These are phyloP conservation scores for Bullera alba DNA, from an alignment of 768 basidiomycete species.

Conservation along the genomic window DNA sequence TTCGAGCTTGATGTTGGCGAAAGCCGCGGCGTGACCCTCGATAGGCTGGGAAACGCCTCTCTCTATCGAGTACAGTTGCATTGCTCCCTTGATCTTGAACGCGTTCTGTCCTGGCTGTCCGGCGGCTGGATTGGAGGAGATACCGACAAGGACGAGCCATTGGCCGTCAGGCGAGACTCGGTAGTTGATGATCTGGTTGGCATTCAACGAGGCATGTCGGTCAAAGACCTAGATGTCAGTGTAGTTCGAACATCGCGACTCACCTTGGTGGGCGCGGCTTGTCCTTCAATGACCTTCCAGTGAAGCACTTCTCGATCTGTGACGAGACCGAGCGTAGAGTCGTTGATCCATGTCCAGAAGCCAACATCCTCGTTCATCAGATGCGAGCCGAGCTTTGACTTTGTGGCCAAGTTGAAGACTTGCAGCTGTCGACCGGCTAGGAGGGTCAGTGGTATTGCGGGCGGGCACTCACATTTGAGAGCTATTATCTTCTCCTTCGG, in stretches of 20 bases:
- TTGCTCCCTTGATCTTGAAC: slow-evolving; percentile 97
- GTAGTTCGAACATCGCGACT: slow-evolving; percentile 52
- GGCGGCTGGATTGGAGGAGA: slow-evolving; percentile 70
- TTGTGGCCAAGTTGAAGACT: slow-evolving; percentile 95
- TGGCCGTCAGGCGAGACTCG: slow-evolving; percentile 86
- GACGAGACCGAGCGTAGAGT: slow-evolving; percentile 85
- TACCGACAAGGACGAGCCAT: slow-evolving; percentile 95
- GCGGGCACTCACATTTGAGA: slow-evolving; percentile 62
- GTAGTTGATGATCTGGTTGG: slow-evolving; percentile 98
- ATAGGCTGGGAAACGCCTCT: slow-evolving; percentile 94
- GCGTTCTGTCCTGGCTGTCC: slow-evolving; percentile 53
- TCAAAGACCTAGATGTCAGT: slow-evolving; percentile 92
- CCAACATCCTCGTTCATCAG: slow-evolving; percentile 86
- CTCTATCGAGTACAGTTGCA: slow-evolving; percentile 93
- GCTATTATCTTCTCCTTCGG: slow-evolving; percentile 94
- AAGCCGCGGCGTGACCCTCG: slow-evolving; percentile 95
- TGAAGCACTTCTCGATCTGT: slow-evolving; percentile 89
- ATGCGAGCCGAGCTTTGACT: slow-evolving; percentile 96
- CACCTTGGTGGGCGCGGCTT: slow-evolving; percentile 42
- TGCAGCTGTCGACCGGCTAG: slow-evolving; percentile 88
- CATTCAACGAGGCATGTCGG: slow-evolving; percentile 85
- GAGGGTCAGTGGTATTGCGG: slow-evolving; percentile 1
- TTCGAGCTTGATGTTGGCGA: slow-evolving; percentile 84
- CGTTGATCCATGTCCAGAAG: slow-evolving; percentile 98
- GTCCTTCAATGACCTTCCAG: slow-evolving; percentile 58